Base-by-base conservation (phyloP, 1,284 basidiomycete species). In the Inonotus hispidus region DNA sequence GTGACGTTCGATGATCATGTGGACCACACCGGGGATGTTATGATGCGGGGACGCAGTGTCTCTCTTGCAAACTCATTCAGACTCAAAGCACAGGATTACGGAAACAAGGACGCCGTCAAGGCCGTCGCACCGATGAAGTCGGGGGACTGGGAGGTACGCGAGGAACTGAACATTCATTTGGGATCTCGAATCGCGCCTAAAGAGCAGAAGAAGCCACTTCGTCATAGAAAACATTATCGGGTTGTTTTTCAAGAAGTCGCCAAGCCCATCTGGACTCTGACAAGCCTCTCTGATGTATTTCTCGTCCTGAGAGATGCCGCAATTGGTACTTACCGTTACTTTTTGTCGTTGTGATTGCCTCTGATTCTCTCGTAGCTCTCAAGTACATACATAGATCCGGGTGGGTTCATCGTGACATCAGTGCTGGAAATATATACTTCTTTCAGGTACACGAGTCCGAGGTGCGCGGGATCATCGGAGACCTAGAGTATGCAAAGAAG, bases 1-100 rank as follows among this genome's bases (percentile, higher is more conserved):
- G 59, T 60, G 6, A 43, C 32, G 4, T 4, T 32, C 32, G 38
- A 54, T n/a, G 53, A 32, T n/a, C 23, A 27, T 21, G 59, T 46
- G 13, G 59, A 60, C 21, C 59, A 60, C 37, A 60, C 59, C 14
- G 19, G 16, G 14, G 46, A 43, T 10, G 53, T 54, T 27, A 60
- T 60, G 38, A 53, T 60, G 43, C 49, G 43, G 3, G 52, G 50
- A 21, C 25, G 25, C 16, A 14, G 6, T 14, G 37, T 52, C 7
- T 32, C 27, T 16, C 32, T 43, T 25, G 35, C 14, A 11, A 47
- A 45, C 7, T 32, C 29, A 32, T 21, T 54, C 21, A 14, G n/a
- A 13, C 27, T 54, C n/a, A 29, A 49, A 11, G 19, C 14, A 19
- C 16, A 43, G 16, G 14, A 19, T n/a, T 43, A 13, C 13, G 41